A percentile compares a stretch with the other conserved stretches of the same genome.
Evolutionary conservation across 2,329 filamentous ascomycete genomes (phyloP).

Genomic region (Davidsoniella virescens): DNA sequence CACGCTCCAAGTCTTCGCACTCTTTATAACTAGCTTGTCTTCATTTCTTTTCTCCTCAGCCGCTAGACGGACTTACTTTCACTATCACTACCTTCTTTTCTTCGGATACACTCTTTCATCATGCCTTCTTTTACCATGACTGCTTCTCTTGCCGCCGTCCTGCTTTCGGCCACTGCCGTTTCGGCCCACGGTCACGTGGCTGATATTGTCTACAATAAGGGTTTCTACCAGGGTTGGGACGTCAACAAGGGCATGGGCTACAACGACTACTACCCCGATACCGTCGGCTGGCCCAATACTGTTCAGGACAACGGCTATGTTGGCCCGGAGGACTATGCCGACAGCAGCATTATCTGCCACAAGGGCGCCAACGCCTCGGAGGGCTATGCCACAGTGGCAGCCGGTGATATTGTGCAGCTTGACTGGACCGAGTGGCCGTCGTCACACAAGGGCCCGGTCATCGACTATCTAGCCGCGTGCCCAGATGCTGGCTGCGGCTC

Average conservation of each 20-base stretch:
- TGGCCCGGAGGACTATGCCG: slow-evolving; percentile 24
- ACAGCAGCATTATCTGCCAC: slow-evolving; percentile 33
- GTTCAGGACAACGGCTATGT: slow-evolving; percentile 30
- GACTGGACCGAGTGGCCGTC: slow-evolving; percentile 52
- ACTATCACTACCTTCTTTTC: neutral
- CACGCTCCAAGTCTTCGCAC: neutral
- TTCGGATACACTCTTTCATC: slow-evolving; percentile 6
- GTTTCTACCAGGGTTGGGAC: slow-evolving; percentile 20
- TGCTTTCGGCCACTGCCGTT: slow-evolving; percentile 15
- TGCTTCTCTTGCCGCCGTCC: slow-evolving; percentile 2
- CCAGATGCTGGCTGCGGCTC: slow-evolving; percentile 33
- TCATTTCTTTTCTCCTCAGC: neutral
- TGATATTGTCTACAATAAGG: slow-evolving; percentile 18
- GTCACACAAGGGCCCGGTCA: slow-evolving; percentile 43
- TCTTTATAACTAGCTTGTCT: neutral
- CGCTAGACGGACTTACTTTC: neutral
- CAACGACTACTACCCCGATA: slow-evolving; percentile 15
- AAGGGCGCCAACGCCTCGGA: slow-evolving; percentile 24
- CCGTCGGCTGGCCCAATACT: slow-evolving; percentile 20
- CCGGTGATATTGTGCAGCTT: slow-evolving; percentile 40
- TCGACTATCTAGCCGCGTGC: slow-evolving; percentile 43
- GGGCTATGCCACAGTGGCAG: slow-evolving; percentile 31
- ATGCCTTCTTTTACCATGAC: slow-evolving; percentile 16
- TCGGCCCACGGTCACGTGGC: slow-evolving; percentile 21
- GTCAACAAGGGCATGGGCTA: slow-evolving; percentile 15